Conservation (phyloP, 495 filamentous ascomycete species). For the Penicillium paxilli region DNA sequence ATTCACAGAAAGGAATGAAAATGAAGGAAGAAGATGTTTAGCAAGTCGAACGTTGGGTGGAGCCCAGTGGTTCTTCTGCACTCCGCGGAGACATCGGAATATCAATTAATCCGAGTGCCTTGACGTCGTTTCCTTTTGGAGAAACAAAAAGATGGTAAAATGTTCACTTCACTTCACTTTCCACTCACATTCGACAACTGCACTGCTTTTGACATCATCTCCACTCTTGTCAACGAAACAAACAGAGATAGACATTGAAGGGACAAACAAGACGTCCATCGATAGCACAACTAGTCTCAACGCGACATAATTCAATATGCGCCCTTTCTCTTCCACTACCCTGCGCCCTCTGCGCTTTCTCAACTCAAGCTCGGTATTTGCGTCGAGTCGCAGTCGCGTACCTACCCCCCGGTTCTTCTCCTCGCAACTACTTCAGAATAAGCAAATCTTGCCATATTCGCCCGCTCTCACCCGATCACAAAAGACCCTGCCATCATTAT, state of each 20-base stretch:
- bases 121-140: not conserved
- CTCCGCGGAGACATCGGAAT: slow-evolving; percentile 25
- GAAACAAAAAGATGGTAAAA: no score
- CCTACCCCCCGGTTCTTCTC: slow-evolving; percentile 16
- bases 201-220: no score
- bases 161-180: no score
- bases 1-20: no score
- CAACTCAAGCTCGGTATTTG: slow-evolving; percentile 5
- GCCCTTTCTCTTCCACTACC: slow-evolving; percentile 14
- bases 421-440: slow-evolving; percentile 6
- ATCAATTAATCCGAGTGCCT: slow-evolving; percentile 8
- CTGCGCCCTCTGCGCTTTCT: slow-evolving; percentile 21
- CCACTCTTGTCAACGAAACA: no score
- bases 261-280: no score
- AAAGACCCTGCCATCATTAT: slow-evolving; percentile 4
- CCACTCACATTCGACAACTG: no score
- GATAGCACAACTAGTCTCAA: no score
- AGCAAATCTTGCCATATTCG: slow-evolving; percentile 2
- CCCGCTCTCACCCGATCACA: not conserved
- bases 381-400: slow-evolving; percentile 11
- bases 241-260: no score
- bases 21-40: no score
- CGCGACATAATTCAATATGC: slow-evolving; percentile 18
- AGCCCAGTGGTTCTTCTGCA: not conserved
- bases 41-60: no score